These are phyloP conservation scores for Schizophyllum commune DNA, from an alignment of 1,284 basidiomycete species.

Conservation along the genomic window DNA sequence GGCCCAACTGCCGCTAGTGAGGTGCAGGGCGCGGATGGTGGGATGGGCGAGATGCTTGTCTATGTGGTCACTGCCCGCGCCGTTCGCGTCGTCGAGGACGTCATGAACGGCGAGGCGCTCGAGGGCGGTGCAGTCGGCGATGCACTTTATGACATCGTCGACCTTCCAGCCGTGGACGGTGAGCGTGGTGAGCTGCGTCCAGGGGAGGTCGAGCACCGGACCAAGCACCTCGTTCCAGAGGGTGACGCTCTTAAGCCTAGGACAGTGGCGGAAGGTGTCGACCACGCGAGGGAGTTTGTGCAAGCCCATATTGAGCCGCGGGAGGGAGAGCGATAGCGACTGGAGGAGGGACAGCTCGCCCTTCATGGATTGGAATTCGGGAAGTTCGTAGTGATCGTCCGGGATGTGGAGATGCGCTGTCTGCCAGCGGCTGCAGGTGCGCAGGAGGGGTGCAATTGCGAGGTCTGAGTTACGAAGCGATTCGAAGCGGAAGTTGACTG, in stretches of 20 bases:
- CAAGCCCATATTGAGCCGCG: neutral
- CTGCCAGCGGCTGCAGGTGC: neutral
- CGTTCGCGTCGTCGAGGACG: neutral
- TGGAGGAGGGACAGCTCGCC: neutral
- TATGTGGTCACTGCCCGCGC: neutral
- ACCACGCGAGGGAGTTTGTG: neutral
- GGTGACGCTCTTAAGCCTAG: neutral
- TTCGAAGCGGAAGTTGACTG: neutral
- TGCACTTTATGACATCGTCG: neutral
- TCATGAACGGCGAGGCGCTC: neutral
- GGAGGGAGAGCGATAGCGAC: neutral
- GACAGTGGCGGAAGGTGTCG: neutral
- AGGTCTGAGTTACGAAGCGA: neutral
- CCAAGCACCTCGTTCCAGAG: neutral
- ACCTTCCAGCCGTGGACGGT: neutral
- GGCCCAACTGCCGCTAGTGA: neutral
- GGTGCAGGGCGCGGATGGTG: neutral
- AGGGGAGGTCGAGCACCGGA: neutral
- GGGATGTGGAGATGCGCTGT: neutral
- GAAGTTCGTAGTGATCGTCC: neutral
- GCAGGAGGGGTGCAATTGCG: neutral
- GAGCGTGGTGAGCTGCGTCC: neutral
- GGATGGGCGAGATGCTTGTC: neutral
- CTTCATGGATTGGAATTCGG: neutral
- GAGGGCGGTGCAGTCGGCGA: neutral